Evolutionary conservation across 2,329 filamentous ascomycete species (phyloP).

Genomic region (Ophiocordyceps robertsii): DNA sequence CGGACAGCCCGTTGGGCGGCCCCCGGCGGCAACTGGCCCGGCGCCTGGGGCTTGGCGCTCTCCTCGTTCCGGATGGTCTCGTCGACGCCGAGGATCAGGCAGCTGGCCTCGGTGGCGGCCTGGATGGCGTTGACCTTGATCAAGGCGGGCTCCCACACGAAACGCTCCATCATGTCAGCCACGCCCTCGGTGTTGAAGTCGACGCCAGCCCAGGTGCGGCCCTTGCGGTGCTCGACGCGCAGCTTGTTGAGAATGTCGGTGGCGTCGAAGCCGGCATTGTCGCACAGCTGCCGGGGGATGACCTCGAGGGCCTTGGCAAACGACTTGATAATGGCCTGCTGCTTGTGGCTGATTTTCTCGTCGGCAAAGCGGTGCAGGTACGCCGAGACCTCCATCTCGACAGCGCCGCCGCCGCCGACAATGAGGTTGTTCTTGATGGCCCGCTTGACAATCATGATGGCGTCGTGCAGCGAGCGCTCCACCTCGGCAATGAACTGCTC

Average conservation of each 20-base stretch:
- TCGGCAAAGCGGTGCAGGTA: slow-evolving; percentile 90
- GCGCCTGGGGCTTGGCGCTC: slow-evolving; percentile 70
- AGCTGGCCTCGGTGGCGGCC: slow-evolving; percentile 88
- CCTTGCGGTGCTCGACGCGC: slow-evolving; percentile 90
- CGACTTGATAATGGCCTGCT: slow-evolving; percentile 93
- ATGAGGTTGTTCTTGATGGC: slow-evolving; percentile 90
- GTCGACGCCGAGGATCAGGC: slow-evolving; percentile 89
- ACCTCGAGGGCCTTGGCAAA: slow-evolving; percentile 96
- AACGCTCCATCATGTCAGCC: slow-evolving; percentile 84
- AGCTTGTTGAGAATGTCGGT: slow-evolving; percentile 96
- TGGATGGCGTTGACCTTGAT: slow-evolving; percentile 97
- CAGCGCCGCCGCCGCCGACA: slow-evolving; percentile 86
- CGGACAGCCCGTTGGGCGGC: slow-evolving; percentile 82
- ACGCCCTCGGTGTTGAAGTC: slow-evolving; percentile 91
- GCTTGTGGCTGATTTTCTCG: slow-evolving; percentile 84
- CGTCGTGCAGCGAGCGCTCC: slow-evolving; percentile 92
- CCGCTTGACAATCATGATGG: slow-evolving; percentile 99
- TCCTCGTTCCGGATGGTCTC: slow-evolving; percentile 99
- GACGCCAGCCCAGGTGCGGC: slow-evolving; percentile 86
- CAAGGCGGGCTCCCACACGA: slow-evolving; percentile 94
- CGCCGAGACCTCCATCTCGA: slow-evolving; percentile 92
- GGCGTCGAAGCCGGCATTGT: slow-evolving; percentile 96
- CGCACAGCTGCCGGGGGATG: slow-evolving; percentile 91
- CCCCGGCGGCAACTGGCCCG: slow-evolving; percentile 62
- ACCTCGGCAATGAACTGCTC: slow-evolving; percentile 99